A percentile compares a stretch with the other conserved stretches of the same genome.
These are phyloP conservation scores for Mortierella sp. DNA, from an alignment of 371 early-diverging fungal species.

Conservation along the genomic window DNA sequence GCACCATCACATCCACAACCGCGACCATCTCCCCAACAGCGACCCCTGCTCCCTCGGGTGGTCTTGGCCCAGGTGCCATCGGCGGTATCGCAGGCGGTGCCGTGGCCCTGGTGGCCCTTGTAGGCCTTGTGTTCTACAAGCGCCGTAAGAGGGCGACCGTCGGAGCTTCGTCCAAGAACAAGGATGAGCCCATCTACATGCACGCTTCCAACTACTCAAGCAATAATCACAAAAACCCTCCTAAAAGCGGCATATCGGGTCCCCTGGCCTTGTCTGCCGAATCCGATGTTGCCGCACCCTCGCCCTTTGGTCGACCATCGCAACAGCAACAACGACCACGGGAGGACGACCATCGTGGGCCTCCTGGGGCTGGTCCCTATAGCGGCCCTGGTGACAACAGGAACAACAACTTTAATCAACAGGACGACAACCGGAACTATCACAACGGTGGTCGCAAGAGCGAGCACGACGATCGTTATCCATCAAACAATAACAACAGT, in stretches of 20 bases:
- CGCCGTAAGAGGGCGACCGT: slow-evolving; percentile 44
- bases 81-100: slow-evolving; percentile 63
- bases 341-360: slow-evolving; percentile 1
- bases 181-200: slow-evolving; percentile 42
- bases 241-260: slow-evolving; percentile 25
- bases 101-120: slow-evolving; percentile 55
- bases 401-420: background rate
- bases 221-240: slow-evolving; percentile 19
- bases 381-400: slow-evolving; percentile 4
- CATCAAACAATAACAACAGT: background rate
- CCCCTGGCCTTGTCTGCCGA: slow-evolving; percentile 44
- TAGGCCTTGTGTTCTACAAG: slow-evolving; percentile 59
- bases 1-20: background rate
- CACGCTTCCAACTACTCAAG: slow-evolving; percentile 27
- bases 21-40: slow-evolving; percentile 7
- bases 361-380: slow-evolving; percentile 11
- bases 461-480: background rate
- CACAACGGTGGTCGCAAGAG: background rate
- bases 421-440: background rate
- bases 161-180: background rate
- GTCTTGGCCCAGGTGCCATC: slow-evolving; percentile 63
- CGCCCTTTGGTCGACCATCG: slow-evolving; percentile 5
- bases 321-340: background rate
- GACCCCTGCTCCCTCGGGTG: slow-evolving; percentile 29
- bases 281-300: background rate